Evolutionary conservation across 768 basidiomycete genomes (phyloP), one percentile per base, ranked within the genome.

Genomic region (Erythrobasidium yunnanense): DNA sequence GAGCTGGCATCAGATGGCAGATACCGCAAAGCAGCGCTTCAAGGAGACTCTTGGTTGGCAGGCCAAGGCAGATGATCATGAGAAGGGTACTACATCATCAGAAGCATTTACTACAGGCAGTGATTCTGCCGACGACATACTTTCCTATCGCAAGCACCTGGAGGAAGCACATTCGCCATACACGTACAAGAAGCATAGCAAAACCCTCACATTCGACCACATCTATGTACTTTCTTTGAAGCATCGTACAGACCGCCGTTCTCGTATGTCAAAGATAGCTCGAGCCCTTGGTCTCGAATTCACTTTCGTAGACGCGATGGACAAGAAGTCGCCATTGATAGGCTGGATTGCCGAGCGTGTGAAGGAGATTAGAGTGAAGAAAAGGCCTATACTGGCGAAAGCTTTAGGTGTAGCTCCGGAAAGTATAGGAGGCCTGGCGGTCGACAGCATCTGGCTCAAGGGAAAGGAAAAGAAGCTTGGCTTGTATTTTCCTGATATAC

Each of bases 161-260:
- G 69, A 69, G 35, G 33, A 58, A 34, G 56, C 53, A 38, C 66
- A 66, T 57, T 25, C 66, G 47, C 35, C 35, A 7, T 49, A 77
- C 62, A 76, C 53, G 4, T 67, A 69, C 23, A 46, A 58, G 22
- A 18, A 25, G 2, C 70, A 72, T 54, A 68, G 69, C 29, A 60
- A 69, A 4, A 74, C 73, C 2, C 65, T 74, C 54, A 69, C 70
- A 1, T 74, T 74, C 63, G 66, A 69, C 54, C 67, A 70, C 52
- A 73, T 73, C 51, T 72, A 74, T 46, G 72, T 75, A 33, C 66
- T 75, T 38, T 71, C 69, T 13, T 49, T 75, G 18, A 65, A 70
- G 15, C 50, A 62, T 1, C 67, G 74, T 4, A 46, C 35, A 27
- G 73, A 75, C 49, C 65, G 74, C 5, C 50, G 73, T 1, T 45